Percentiles rank a stretch among this genome's conserved stretches.
Evolutionary conservation across 1,139 yeast species (phyloP).

Genomic region (Taphrina wiesneri): DNA sequence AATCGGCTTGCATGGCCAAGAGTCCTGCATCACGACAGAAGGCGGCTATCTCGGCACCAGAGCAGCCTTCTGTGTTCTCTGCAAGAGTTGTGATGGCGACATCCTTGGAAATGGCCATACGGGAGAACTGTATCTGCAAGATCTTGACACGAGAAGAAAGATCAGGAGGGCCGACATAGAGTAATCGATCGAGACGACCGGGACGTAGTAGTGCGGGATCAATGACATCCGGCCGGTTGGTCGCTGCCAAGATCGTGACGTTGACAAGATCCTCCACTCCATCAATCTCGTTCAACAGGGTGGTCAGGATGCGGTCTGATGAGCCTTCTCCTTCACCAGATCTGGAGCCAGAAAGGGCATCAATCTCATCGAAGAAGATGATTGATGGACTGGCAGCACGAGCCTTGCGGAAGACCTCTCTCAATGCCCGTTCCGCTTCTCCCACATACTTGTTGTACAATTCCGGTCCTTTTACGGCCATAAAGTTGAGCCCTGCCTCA

Average conservation of each 20-base stretch:
- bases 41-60: conserved; percentile 93
- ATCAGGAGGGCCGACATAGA: conserved; percentile 93
- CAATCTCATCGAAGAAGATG: conserved; percentile 93
- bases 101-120: conserved; percentile 53
- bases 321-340: conserved; percentile 96
- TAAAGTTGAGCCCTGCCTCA: conserved; percentile 96
- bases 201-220: conserved; percentile 99
- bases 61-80: conserved; percentile 73
- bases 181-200: conserved; percentile 97
- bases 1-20: conserved; percentile 80
- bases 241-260: conserved; percentile 98
- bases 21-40: conserved; percentile 94
- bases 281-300: conserved; percentile 91
- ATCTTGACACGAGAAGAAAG: conserved; percentile 96
- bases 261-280: conserved; percentile 99
- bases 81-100: conserved; percentile 60
- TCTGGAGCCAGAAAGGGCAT: conserved; percentile 98
- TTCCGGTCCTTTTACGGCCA: conserved; percentile 96
- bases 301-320: conserved; percentile 97
- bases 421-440: conserved; percentile 98
- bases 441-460: conserved; percentile 97
- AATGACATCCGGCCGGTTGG: conserved; percentile 94
- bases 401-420: conserved; percentile 97
- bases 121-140: conserved; percentile 83
- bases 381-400: conserved; percentile 96